Evolutionary conservation across 2,329 filamentous ascomycete genomes (phyloP), one percentile per base, ranked within the genome.

Genomic region (Penicillium sp.): DNA sequence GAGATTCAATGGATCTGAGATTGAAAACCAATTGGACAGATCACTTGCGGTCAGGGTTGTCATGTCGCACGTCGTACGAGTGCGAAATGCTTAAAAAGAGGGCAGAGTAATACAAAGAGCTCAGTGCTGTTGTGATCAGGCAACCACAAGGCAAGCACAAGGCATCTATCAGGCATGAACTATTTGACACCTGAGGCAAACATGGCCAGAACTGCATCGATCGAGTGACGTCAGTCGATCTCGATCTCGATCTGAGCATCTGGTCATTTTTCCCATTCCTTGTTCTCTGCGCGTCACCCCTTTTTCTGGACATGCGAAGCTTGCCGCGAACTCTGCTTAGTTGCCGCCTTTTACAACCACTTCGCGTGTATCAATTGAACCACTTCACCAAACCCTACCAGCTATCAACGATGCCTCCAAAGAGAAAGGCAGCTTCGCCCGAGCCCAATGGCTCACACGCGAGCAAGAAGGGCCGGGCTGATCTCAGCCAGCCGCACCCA

Each of bases 401-500:
- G 5, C 2, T 43, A 21, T 49, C 55, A 21, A 14, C 39, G 2
- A 69, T 70, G 67, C 59, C 65, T 14, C 53, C 61, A 0, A 71
- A 71, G 51, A 68, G 67, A 46, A 69, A 65, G 46, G 49, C 60
- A 10, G 57, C 56, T 29, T 29, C 59, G n/a, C 47, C 56, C 6
- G 40, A 49, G 14, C 16, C 52, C 18, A 56, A 55, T 36, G 51
- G 40, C 34, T 39, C 56, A 9, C 52, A 52, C n/a, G 46, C 49
- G 1, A 58, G 38, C 43, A 71, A 67, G 54, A 64, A 57, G 43
- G 55, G 48, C 3, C 58, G 54, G 11, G 36, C 49, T 0, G 60
- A 65, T 39, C 29, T 67, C 16, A 52, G 49, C 1, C 52, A 58
- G n/a, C 67, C 67, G 1, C 71, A 73, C 51, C 69, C 64, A 3